A percentile compares a stretch with the other conserved stretches of the same genome.
phyloP scores from a whole-genome alignment of 106 monocot species.

The Agapanthus africanus region DNA sequence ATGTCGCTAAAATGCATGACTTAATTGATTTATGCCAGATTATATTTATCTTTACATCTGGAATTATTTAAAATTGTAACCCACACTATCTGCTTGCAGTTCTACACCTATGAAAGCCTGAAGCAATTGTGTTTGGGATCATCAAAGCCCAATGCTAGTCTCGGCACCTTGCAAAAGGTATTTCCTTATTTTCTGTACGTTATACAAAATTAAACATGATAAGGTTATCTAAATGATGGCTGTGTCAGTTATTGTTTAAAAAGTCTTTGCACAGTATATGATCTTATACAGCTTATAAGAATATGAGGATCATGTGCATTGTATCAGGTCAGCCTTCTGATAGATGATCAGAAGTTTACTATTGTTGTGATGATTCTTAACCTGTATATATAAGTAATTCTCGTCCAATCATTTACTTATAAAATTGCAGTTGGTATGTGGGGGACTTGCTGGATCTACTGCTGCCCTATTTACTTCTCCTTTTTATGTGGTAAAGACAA shows the following conservation, averaged over 20 bases:
- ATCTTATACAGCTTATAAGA: neutral
- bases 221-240: too few relatives aligned
- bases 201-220: too few relatives aligned
- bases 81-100: constrained; percentile 45
- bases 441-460: constrained; percentile 93
- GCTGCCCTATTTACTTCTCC: constrained; percentile 94
- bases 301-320: neutral
- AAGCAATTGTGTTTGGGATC: constrained; percentile 45
- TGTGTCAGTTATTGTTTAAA: too few relatives aligned
- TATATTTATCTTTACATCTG: neutral
- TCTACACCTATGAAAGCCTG: constrained; percentile 89
- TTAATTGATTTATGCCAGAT: neutral
- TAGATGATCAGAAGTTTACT: neutral
- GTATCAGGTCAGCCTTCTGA: neutral
- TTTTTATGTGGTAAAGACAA: constrained; percentile 96
- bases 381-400: neutral
- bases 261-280: neutral
- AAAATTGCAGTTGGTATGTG: constrained; percentile 66
- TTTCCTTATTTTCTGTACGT: constrained; percentile 18
- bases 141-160: constrained; percentile 30
- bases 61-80: neutral
- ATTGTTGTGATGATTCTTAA: neutral
- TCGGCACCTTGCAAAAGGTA: constrained; percentile 71
- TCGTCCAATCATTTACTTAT: neutral
- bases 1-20: neutral